Conservation (phyloP, 1,139 yeast species). For the Kodamaea fungicola region DNA sequence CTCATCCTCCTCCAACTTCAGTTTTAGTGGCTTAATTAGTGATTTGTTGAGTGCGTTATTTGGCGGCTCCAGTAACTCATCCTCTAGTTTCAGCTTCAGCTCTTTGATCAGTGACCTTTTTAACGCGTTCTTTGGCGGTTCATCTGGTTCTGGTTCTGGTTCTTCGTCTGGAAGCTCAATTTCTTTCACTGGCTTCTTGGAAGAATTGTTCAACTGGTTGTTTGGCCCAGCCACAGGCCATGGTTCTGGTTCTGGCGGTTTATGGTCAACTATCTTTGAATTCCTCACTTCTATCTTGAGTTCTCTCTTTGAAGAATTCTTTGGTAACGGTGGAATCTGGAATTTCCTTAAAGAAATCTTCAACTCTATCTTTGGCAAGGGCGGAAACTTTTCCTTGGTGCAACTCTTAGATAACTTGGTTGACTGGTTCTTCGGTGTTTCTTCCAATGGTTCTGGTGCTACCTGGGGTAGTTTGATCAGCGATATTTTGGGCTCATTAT, state of each 20-base stretch:
- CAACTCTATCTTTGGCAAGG: constrained; percentile 13
- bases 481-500: constrained; percentile 12
- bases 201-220: constrained; percentile 9
- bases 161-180: constrained; percentile 6
- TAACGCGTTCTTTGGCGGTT: constrained; percentile 11
- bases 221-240: constrained; percentile 6
- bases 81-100: constrained; percentile 7
- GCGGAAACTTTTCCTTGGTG: constrained; percentile 7
- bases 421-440: constrained; percentile 10
- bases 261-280: constrained; percentile 18
- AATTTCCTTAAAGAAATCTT: constrained; percentile 8
- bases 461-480: constrained; percentile 7
- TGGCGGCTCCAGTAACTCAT: constrained; percentile 7
- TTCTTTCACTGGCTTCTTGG: constrained; percentile 8
- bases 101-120: constrained; percentile 11
- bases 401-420: constrained; percentile 6
- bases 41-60: constrained; percentile 14
- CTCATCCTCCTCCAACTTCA: constrained; percentile 9
- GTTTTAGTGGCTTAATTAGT: constrained; percentile 7
- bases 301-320: constrained; percentile 9
- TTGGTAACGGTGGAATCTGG: constrained; percentile 6
- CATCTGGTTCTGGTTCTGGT: constrained; percentile 9
- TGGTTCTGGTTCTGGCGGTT: constrained; percentile 9
- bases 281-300: constrained; percentile 6
- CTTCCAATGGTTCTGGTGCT: constrained; percentile 1